A percentile compares a stretch with the other conserved stretches of the same genome.
Conservation (phyloP, 1,284 basidiomycete genomes). For the Puccinia polysora region DNA sequence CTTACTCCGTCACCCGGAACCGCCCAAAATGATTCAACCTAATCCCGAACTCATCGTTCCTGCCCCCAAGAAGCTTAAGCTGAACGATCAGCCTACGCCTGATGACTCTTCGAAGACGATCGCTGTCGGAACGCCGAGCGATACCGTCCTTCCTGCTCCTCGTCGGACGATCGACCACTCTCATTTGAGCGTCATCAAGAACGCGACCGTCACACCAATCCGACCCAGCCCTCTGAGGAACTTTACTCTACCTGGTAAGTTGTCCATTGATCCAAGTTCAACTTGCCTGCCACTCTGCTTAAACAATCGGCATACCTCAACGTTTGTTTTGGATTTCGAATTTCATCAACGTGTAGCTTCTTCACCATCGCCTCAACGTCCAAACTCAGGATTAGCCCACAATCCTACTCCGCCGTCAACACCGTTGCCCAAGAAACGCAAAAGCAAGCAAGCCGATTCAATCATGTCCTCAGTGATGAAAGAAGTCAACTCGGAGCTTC, state of each 20-base stretch:
- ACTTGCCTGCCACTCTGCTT: neutral
- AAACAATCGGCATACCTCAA: too few relatives aligned
- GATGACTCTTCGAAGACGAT: neutral
- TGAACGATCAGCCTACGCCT: neutral
- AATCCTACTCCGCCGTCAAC: neutral
- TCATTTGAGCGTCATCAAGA: neutral
- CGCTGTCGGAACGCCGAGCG: neutral
- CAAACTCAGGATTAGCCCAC: neutral
- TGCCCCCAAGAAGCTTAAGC: neutral
- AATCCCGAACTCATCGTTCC: neutral
- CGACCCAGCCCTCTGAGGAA: slow-evolving; percentile 29
- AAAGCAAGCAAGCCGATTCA: slow-evolving; percentile 6
- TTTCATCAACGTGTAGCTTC: neutral
- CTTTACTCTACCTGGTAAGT: slow-evolving; percentile 34
- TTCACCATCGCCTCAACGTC: neutral
- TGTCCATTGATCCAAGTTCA: too few relatives aligned
- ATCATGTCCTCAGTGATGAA: slow-evolving; percentile 37
- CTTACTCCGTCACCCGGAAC: neutral
- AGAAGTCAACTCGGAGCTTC: slow-evolving; percentile 15
- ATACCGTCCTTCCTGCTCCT: neutral
- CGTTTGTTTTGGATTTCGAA: too few relatives aligned
- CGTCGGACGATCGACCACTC: neutral
- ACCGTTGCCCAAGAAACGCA: slow-evolving; percentile 22
- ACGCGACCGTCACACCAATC: neutral
- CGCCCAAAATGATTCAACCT: neutral